Evolutionary conservation across 208 protist species (phyloP).

Genomic region (Leishmania guyanensis): DNA sequence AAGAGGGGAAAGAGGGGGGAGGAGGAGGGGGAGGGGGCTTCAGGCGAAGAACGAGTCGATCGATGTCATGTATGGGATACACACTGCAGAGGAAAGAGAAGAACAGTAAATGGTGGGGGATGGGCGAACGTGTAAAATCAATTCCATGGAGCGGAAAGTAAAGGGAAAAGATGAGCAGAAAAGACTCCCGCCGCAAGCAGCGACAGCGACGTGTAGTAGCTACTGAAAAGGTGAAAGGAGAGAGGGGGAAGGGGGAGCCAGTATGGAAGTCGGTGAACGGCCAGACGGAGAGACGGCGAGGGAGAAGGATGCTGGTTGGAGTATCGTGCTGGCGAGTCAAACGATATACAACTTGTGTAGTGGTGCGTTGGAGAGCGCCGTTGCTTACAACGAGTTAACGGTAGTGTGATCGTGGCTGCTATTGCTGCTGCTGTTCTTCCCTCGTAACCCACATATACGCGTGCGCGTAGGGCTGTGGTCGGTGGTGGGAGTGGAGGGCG

Average conservation of each 20-base stretch:
- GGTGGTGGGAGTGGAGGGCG: neutral
- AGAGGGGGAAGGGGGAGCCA: neutral
- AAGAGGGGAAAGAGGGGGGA: too few species aligned
- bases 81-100: too few species aligned
- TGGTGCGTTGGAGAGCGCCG: neutral
- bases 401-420: neutral
- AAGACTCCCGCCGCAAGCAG: neutral
- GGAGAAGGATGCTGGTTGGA: neutral
- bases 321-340: neutral
- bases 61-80: too few species aligned
- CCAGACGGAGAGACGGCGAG: neutral
- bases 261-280: neutral
- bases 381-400: neutral
- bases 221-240: too few species aligned
- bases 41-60: too few species aligned
- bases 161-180: neutral
- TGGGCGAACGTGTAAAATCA: neutral
- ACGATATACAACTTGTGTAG: neutral
- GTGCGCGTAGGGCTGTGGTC: neutral
- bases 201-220: neutral
- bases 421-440: neutral
- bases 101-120: too few species aligned
- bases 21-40: too few species aligned
- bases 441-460: neutral
- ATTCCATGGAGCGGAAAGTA: neutral